phyloP scores from a whole-genome alignment of 2,329 filamentous ascomycete species.

The Akanthomyces lecanii region DNA sequence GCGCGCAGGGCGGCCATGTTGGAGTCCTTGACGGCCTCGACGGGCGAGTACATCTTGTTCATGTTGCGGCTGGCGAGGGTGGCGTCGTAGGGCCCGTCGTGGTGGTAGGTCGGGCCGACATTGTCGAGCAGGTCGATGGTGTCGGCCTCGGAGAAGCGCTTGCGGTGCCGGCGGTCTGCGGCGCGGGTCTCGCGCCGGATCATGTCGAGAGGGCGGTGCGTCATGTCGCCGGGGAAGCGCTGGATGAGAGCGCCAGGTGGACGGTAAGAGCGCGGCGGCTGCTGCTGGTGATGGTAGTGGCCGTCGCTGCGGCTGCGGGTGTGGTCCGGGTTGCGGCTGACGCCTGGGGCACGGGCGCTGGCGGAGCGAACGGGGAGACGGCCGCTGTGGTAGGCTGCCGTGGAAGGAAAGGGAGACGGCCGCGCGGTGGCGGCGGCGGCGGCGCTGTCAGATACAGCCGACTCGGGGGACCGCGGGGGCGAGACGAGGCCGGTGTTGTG shows the following conservation, averaged over 20 bases:
- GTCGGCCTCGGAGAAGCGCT: constrained; percentile 66
- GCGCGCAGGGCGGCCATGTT: constrained; percentile 76
- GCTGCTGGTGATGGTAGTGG: neutral
- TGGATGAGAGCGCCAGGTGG: neutral
- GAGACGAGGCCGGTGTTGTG: constrained; percentile 21
- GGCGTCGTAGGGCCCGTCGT: constrained; percentile 87
- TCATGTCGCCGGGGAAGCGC: constrained; percentile 58
- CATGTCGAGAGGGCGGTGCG: constrained; percentile 62
- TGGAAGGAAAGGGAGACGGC: constrained; percentile 18
- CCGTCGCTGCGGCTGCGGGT: constrained; percentile 15
- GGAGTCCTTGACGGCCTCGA: constrained; percentile 69
- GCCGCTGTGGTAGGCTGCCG: constrained; percentile 21
- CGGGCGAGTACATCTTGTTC: constrained; percentile 58
- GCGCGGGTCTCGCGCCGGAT: constrained; percentile 58
- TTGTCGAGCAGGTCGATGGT: constrained; percentile 76
- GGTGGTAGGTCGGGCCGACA: constrained; percentile 69
- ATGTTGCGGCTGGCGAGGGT: constrained; percentile 70
- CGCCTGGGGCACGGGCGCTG: constrained; percentile 16
- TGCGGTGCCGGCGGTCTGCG: constrained; percentile 64
- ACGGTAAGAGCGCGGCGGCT: neutral
- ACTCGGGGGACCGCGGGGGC: constrained; percentile 16
- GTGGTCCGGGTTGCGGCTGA: constrained; percentile 3
- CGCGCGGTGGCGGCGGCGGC: constrained; percentile 7
- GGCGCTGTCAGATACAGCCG: constrained; percentile 22
- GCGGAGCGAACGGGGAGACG: constrained; percentile 29